Conservation (phyloP, 805 yeast species). For the Sugiyamaella valdiviana region DNA sequence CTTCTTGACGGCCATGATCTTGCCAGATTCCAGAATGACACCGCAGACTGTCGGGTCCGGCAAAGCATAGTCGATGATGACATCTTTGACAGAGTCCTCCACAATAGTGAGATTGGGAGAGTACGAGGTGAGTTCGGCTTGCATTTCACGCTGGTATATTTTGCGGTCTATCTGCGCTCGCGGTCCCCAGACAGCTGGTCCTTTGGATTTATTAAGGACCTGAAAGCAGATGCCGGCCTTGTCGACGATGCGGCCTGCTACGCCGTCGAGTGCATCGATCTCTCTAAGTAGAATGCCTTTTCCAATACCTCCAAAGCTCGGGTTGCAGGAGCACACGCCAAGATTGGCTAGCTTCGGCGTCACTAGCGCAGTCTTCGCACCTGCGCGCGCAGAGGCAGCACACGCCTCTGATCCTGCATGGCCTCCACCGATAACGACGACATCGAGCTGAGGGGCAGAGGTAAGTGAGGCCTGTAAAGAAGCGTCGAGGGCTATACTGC, state of each 20-base stretch:
- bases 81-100: slow-evolving; percentile 79
- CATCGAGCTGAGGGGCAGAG: slow-evolving; percentile 40
- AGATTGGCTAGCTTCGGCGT: slow-evolving; percentile 72
- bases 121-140: slow-evolving; percentile 44
- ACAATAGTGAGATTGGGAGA: slow-evolving; percentile 54
- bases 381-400: slow-evolving; percentile 82
- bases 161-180: slow-evolving; percentile 91
- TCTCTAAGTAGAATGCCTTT: slow-evolving; percentile 89
- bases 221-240: slow-evolving; percentile 89
- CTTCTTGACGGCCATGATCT: slow-evolving; percentile 49
- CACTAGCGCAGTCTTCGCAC: slow-evolving; percentile 60
- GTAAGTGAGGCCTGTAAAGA: slow-evolving; percentile 12
- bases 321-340: slow-evolving; percentile 96
- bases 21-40: slow-evolving; percentile 64
- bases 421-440: slow-evolving; percentile 92
- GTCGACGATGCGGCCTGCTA: slow-evolving; percentile 80
- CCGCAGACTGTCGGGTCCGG: slow-evolving; percentile 47
- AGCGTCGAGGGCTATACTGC: slow-evolving; percentile 10
- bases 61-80: slow-evolving; percentile 48
- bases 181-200: slow-evolving; percentile 98
- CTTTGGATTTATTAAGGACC: slow-evolving; percentile 76
- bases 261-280: slow-evolving; percentile 95
- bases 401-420: slow-evolving; percentile 99
- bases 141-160: slow-evolving; percentile 77
- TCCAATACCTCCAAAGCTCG: slow-evolving; percentile 97